phyloP scores from a whole-genome alignment of 1,139 yeast species.

The Komagataea norvegica region DNA sequence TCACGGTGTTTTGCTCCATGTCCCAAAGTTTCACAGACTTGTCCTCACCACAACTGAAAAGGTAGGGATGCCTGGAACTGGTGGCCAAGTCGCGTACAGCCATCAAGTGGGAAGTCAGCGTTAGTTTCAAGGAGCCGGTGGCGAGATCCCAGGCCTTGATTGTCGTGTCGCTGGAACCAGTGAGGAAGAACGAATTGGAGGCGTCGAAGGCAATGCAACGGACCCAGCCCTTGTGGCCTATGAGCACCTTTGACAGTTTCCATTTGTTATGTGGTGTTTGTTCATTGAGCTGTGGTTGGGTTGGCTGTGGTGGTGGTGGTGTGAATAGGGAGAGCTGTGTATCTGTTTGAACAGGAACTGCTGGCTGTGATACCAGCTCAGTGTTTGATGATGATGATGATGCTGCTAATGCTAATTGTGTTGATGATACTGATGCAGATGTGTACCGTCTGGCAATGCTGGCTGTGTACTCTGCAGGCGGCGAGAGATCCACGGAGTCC shows the following conservation, averaged over 20 bases:
- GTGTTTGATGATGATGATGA: neutral
- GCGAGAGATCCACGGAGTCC: neutral
- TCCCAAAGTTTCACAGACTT: slow-evolving; percentile 97
- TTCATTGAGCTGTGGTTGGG: neutral
- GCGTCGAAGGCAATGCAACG: slow-evolving; percentile 78
- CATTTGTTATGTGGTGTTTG: slow-evolving; percentile 36
- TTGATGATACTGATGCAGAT: too few species aligned
- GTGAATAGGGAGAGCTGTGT: neutral
- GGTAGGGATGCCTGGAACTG: slow-evolving; percentile 74
- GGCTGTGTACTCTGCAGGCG: slow-evolving; percentile 1
- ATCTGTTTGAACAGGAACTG: too few species aligned
- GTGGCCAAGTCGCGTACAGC: slow-evolving; percentile 74
- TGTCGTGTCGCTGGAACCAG: slow-evolving; percentile 86
- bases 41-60: slow-evolving; percentile 92
- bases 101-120: slow-evolving; percentile 90
- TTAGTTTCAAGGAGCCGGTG: slow-evolving; percentile 59
- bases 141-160: slow-evolving; percentile 92
- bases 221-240: slow-evolving; percentile 95
- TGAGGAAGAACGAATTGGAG: slow-evolving; percentile 83
- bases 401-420: too few species aligned
- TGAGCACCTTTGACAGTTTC: slow-evolving; percentile 67
- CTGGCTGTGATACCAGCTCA: neutral
- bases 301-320: neutral
- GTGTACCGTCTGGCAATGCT: too few species aligned
- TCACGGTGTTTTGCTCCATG: slow-evolving; percentile 74